Base-by-base conservation (phyloP, 2,329 filamentous ascomycete genomes). In the Aspergillus pseudotamarii region DNA sequence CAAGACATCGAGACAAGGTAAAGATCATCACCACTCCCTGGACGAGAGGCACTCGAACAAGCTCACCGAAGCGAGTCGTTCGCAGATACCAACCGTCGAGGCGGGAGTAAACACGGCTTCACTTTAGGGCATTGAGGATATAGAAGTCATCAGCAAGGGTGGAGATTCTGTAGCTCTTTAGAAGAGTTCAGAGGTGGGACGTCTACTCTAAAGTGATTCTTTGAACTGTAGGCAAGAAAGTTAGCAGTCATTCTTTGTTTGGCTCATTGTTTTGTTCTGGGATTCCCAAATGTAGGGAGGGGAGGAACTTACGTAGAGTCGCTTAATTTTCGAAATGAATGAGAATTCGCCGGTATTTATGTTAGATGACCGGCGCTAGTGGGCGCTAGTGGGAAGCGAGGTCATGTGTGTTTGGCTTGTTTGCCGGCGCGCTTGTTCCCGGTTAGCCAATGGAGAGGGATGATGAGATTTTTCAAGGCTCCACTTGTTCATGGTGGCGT, bases 171-270 rank as follows among this genome's bases (percentile, higher is more conserved):
- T 93, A 88, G 91, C 93, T 96, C 86, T 85, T 91, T 87, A 93
- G 86, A 88, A 88, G 88, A 94, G 90, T 89, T 92, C 90, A 95
- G 91, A 92, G 89, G 86, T 85, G 86, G 91, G 76, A 93, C 89
- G 89, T 92, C 86, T 89, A 94, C 93, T 97, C 93, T 94, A 96
- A 96, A 96, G 92, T 92, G 92, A 94, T 94, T 94, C 91, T 93
- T 81, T 82, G 80, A 81, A 81, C 79, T 81, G 74, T 75, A 60
- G 64, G 48, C 30, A 60, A 36, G 48, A 57, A 50, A 28, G 70
- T 74, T 68, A 74, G 72, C 50, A 65, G 48, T 28, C 56, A 45
- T 55, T 62, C 45, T 26, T 61, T 57, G 12, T 16, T 48, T 28
- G 11, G 14, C 45, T 48, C 45, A 26, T 48, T 16, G n/a, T 16